A percentile compares a stretch with the other conserved stretches of the same genome.
phyloP scores from a whole-genome alignment of 768 basidiomycete genomes.

The Tylopilus plumbeoviolaceoides region DNA sequence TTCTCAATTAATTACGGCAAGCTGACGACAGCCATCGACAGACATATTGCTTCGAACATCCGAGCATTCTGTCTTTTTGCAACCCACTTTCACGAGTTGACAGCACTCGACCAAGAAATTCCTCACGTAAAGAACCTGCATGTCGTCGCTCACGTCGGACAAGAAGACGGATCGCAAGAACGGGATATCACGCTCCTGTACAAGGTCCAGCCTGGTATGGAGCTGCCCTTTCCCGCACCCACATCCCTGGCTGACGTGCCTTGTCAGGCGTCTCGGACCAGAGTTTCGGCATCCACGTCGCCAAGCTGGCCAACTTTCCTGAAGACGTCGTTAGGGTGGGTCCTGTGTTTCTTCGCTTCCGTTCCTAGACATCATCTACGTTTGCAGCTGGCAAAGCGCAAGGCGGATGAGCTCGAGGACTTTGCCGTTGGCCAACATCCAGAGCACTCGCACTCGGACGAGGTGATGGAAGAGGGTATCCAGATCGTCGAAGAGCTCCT shows the following conservation, averaged over 20 bases:
- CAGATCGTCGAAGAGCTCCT: conserved; percentile 78
- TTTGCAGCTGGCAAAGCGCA: conserved; percentile 77
- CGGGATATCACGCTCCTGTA: conserved; percentile 81
- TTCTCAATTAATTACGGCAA: no score
- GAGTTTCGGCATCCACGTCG: conserved; percentile 98
- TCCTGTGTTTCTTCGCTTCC: not conserved
- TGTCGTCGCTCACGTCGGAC: conserved; percentile 87
- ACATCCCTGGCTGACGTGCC: not conserved
- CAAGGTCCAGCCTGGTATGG: conserved; percentile 72
- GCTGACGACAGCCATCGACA: conserved; percentile 28
- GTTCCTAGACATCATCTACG: not conserved
- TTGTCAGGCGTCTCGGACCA: conserved; percentile 83
- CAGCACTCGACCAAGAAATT: conserved; percentile 83
- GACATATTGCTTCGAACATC: conserved; percentile 90
- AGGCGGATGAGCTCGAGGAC: conserved; percentile 89
- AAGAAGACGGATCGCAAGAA: conserved; percentile 43
- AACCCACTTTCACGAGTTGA: conserved; percentile 97
- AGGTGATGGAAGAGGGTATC: conserved; percentile 75
- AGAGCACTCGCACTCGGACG: conserved; percentile 46
- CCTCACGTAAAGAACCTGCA: conserved; percentile 90
- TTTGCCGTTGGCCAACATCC: conserved; percentile 49
- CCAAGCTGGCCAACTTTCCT: conserved; percentile 95
- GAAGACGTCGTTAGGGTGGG: conserved; percentile 85
- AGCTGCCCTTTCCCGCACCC: not conserved
- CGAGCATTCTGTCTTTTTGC: conserved; percentile 95